Conservation (phyloP, 352 stramenopile genomes). For the Thalassiosira mediterranea region DNA sequence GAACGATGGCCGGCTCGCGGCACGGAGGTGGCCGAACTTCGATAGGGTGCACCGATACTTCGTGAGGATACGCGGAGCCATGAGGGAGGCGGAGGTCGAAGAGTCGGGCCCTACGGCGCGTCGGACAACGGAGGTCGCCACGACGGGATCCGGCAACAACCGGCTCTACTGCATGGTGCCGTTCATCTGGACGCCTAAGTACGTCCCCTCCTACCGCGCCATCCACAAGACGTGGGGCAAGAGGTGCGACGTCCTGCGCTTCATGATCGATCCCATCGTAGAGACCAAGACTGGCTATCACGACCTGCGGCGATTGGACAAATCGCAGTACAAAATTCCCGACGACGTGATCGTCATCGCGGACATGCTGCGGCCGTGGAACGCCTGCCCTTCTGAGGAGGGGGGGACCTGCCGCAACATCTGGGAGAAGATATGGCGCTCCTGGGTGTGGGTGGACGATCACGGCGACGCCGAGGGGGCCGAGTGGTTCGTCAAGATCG, state of each 20-base stretch:
- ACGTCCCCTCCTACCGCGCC: slow-evolving; percentile 32
- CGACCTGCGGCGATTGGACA: slow-evolving; percentile 26
- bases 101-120: not conserved
- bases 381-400: slow-evolving; percentile 24
- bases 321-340: slow-evolving; percentile 16
- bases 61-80: slow-evolving; percentile 35
- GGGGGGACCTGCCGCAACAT: slow-evolving; percentile 50
- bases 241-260: slow-evolving; percentile 37
- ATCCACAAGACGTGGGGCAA: slow-evolving; percentile 44
- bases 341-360: slow-evolving; percentile 37
- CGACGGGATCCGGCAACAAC: no score
- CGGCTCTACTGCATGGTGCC: slow-evolving; percentile 54
- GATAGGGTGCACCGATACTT: slow-evolving; percentile 36
- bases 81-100: slow-evolving; percentile 17
- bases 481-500: slow-evolving; percentile 63
- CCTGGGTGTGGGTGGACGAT: slow-evolving; percentile 17
- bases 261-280: slow-evolving; percentile 52
- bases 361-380: slow-evolving; percentile 38
- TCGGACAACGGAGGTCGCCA: not conserved
- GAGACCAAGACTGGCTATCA: slow-evolving; percentile 18
- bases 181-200: slow-evolving; percentile 35
- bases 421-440: slow-evolving; percentile 54
- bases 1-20: slow-evolving; percentile 11
- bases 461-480: slow-evolving; percentile 22
- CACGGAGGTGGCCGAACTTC: slow-evolving; percentile 21